phyloP scores from a whole-genome alignment of 2,329 filamentous ascomycete genomes.

The Malbranchea cinnamomea region DNA sequence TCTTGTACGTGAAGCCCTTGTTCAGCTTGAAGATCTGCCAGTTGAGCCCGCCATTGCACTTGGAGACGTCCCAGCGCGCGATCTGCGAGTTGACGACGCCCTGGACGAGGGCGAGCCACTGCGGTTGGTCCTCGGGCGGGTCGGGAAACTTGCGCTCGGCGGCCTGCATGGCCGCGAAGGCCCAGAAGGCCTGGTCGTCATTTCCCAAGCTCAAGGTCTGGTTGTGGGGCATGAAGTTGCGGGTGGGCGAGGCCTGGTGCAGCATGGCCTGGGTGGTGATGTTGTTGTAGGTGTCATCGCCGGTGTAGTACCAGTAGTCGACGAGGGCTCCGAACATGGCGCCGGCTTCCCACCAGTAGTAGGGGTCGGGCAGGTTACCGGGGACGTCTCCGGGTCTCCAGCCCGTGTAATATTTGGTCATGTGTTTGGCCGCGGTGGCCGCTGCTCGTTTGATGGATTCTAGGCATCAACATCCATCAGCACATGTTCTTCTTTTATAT shows the following conservation, averaged over 20 bases:
- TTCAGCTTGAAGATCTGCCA: constrained; percentile 61
- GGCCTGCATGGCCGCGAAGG: constrained; percentile 22
- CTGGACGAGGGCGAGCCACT: constrained; percentile 59
- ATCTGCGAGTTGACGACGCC: constrained; percentile 66
- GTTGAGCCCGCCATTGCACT: constrained; percentile 57
- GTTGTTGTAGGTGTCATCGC: constrained; percentile 56
- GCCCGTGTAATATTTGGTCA: constrained; percentile 22
- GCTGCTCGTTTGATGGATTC: constrained; percentile 21
- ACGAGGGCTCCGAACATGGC: constrained; percentile 41
- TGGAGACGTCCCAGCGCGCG: constrained; percentile 48
- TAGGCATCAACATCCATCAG: too few relatives aligned
- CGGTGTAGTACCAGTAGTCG: constrained; percentile 76
- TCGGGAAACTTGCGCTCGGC: constrained; percentile 24
- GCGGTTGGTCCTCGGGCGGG: constrained; percentile 32
- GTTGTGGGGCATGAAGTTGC: constrained; percentile 54
- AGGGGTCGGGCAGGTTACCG: constrained; percentile 20
- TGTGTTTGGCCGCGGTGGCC: constrained; percentile 18
- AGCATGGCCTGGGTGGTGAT: constrained; percentile 48
- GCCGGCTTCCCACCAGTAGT: constrained; percentile 25
- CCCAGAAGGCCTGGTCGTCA: constrained; percentile 30
- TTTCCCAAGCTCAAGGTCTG: constrained; percentile 20
- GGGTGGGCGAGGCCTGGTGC: constrained; percentile 49
- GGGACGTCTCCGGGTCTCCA: constrained; percentile 17
- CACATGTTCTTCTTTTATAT: too few relatives aligned
- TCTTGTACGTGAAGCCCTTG: constrained; percentile 36